Base-by-base conservation (phyloP, 805 yeast species). In the Yarrowia porcina region DNA sequence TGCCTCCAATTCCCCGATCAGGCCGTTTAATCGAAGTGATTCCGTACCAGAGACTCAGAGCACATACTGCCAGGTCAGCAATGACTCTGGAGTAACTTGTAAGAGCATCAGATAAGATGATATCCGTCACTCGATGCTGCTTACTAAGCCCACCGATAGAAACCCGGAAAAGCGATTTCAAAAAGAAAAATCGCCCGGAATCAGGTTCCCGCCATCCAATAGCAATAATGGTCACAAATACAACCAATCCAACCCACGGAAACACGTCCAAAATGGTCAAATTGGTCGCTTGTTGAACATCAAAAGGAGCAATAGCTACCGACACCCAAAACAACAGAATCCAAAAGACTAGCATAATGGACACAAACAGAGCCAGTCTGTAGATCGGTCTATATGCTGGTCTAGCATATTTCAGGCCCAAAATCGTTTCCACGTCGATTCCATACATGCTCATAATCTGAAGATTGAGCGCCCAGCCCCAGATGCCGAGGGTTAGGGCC, bases 51-150 rank as follows among this genome's bases (percentile, higher is more conserved):
- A 54, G 20, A 12, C 23, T 4, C 3, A 39, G 28, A 0, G 20
- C 49, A 10, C 49, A 56, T 35, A 88, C 77, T 3, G 82, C 80
- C 20, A 87, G 74, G 73, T 94, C 98, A 49, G 88, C 86, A 52
- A 90, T 69, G 0, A 90, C 88, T 70, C 85, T 85, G 3, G 90
- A 78, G 71, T 88, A 90, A 0, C 97, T 90, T 0, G 96, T 88
- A 49, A 94, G 76, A 5, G 91, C 84, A 75, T 93, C 99, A 8
- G 96, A 84, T 13, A 92, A 72, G 50, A 94, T 74, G 38, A 93
- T 88, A 71, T 93, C 97, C 63, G 89, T 88, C 17, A 88, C 82
- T 68, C 96, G 77, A 41, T 71, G 65, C 15, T 80, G 80, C 15
- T 73, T 68, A 69, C 87, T 87, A 32, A 90, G 83, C 2, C 79